These are phyloP conservation scores for Candida berthetii DNA, from an alignment of 805 yeast genomes.

Conservation along the genomic window DNA sequence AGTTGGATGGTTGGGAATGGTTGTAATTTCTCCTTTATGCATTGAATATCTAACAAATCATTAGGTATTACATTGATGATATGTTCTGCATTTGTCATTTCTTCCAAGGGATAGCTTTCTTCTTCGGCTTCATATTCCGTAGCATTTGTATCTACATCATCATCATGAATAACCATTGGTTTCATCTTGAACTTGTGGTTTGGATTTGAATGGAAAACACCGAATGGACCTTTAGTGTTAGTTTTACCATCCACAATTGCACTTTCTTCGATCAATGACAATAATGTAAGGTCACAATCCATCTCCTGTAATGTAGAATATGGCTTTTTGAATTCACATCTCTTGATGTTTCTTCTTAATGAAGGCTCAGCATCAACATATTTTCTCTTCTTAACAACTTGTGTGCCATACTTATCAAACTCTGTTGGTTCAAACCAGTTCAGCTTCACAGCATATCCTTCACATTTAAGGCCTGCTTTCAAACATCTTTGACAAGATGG, in stretches of 20 bases:
- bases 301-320: conserved; percentile 77
- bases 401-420: conserved; percentile 41
- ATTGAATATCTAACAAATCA: too few species aligned
- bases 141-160: too few species aligned
- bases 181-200: conserved; percentile 27
- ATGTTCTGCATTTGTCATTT: too few species aligned
- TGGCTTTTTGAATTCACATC: conserved; percentile 64
- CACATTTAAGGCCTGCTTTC: conserved; percentile 62
- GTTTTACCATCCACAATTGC: conserved; percentile 38
- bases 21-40: conserved; percentile 28
- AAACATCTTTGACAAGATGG: conserved; percentile 69
- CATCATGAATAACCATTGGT: conserved; percentile 13
- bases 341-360: conserved; percentile 66
- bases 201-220: conserved; percentile 43
- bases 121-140: conserved; percentile 17
- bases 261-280: conserved; percentile 43
- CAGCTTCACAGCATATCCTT: conserved; percentile 76
- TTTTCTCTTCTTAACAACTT: conserved; percentile 12
- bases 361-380: conserved; percentile 37
- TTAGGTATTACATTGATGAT: too few species aligned
- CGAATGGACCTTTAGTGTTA: conserved; percentile 69
- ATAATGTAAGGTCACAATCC: conserved; percentile 57
- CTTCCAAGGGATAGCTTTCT: too few species aligned
- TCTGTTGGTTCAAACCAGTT: conserved; percentile 61
- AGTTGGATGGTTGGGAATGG: conserved; percentile 51